A percentile compares a stretch with the other conserved stretches of the same genome.
phyloP scores from a whole-genome alignment of 306 rosid genomes.

The Casuarina equisetifolia region DNA sequence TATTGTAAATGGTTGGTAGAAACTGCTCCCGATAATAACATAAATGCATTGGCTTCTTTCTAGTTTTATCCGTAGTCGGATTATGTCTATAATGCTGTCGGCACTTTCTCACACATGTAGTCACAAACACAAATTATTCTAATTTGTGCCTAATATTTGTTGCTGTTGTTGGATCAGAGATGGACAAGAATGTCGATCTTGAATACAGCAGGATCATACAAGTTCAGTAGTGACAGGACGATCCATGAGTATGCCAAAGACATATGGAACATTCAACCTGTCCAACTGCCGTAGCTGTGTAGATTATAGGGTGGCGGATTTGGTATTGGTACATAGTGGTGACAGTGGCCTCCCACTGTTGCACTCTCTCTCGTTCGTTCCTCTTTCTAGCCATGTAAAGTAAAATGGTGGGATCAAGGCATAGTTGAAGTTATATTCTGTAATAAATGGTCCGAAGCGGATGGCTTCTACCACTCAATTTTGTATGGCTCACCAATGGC shows the following conservation, averaged over 20 bases:
- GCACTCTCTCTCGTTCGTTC: not conserved
- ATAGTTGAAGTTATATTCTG: not conserved
- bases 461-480: not conserved
- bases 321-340: slow-evolving; percentile 22
- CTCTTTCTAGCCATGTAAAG: not conserved
- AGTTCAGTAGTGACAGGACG: slow-evolving; percentile 98
- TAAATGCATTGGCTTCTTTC: not conserved
- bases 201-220: slow-evolving; percentile 93
- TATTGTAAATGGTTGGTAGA: not conserved
- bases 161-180: slow-evolving; percentile 50
- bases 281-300: slow-evolving; percentile 47
- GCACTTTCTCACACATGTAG: not conserved
- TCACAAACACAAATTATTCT: not conserved
- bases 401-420: not conserved
- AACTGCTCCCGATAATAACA: not conserved
- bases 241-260: slow-evolving; percentile 88
- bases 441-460: not conserved
- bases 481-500: not conserved
- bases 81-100: slow-evolving; percentile 19
- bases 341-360: slow-evolving; percentile 11
- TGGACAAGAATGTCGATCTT: slow-evolving; percentile 96
- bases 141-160: slow-evolving; percentile 23
- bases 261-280: slow-evolving; percentile 86
- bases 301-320: slow-evolving; percentile 11
- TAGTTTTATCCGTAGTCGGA: not conserved